Evolutionary conservation across 768 basidiomycete genomes (phyloP).

Genomic region (Mycena chlorophos): DNA sequence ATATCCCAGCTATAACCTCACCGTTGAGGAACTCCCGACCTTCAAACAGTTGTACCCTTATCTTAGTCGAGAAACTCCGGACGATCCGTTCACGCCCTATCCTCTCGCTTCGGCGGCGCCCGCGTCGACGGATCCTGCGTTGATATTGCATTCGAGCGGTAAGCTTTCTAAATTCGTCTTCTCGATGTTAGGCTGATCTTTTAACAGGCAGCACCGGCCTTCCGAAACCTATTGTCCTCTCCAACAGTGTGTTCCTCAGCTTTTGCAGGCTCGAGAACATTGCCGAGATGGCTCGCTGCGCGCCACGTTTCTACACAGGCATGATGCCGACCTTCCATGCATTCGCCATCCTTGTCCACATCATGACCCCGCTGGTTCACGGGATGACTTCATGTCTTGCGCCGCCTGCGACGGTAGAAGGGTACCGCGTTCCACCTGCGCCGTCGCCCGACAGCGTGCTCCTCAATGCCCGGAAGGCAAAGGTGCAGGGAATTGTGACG

Average conservation of each 20-base stretch:
- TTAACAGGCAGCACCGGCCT: slow-evolving; percentile 16
- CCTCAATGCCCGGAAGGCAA: slow-evolving; percentile 29
- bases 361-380: slow-evolving; percentile 30
- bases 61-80: slow-evolving; percentile 36
- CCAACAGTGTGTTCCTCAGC: slow-evolving; percentile 4
- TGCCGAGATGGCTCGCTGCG: neutral
- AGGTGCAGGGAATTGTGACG: slow-evolving; percentile 31
- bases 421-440: slow-evolving; percentile 30
- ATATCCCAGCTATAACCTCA: slow-evolving; percentile 11
- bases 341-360: slow-evolving; percentile 31
- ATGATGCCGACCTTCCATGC: slow-evolving; percentile 42
- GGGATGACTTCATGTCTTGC: slow-evolving; percentile 30
- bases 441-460: slow-evolving; percentile 41
- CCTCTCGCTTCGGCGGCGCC: slow-evolving; percentile 16
- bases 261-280: neutral
- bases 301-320: slow-evolving; percentile 1
- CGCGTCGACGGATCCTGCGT: slow-evolving; percentile 26
- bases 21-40: slow-evolving; percentile 35
- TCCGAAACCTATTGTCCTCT: slow-evolving; percentile 13
- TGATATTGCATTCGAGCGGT: slow-evolving; percentile 42
- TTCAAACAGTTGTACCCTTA: slow-evolving; percentile 40
- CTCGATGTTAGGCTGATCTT: no score
- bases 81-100: slow-evolving; percentile 32
- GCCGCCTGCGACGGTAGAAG: slow-evolving; percentile 29
- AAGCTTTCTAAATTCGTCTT: slow-evolving; percentile 6